A percentile compares a stretch with the other conserved stretches of the same genome.
Conservation (phyloP, 345 rosid species). For the Pugionium cornutum region DNA sequence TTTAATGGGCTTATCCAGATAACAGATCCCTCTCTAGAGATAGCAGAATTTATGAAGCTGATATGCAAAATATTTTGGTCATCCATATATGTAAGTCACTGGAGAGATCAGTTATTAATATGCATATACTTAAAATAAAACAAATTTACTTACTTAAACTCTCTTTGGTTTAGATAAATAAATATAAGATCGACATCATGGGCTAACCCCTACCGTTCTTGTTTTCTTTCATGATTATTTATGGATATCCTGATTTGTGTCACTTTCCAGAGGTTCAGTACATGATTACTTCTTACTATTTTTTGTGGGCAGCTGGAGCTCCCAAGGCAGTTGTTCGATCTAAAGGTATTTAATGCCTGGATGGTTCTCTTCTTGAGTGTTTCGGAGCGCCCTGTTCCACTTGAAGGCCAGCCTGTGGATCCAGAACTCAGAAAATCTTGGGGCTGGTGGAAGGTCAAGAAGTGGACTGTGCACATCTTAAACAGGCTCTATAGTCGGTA, state of each 20-base stretch:
- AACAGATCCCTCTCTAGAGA: conserved; percentile 72
- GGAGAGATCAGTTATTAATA: background rate
- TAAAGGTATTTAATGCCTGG: conserved; percentile 86
- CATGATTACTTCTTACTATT: conserved; percentile 19
- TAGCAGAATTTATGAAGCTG: conserved; percentile 92
- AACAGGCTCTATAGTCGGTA: conserved; percentile 92
- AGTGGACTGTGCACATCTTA: conserved; percentile 95
- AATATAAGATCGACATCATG: conserved; percentile 7
- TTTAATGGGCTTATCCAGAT: conserved; percentile 85
- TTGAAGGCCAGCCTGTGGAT: conserved; percentile 91
- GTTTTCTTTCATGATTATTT: conserved; percentile 5
- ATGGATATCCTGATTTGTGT: conserved; percentile 5
- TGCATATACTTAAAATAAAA: no score
- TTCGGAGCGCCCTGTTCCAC: conserved; percentile 91
- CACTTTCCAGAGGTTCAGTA: conserved; percentile 13
- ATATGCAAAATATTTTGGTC: conserved; percentile 99
- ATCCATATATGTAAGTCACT: conserved; percentile 80
- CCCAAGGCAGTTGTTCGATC: conserved; percentile 81
- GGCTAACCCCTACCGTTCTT: conserved; percentile 10
- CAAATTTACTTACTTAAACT: background rate
- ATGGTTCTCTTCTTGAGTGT: conserved; percentile 86
- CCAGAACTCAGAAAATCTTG: conserved; percentile 91
- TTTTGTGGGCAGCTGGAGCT: conserved; percentile 76
- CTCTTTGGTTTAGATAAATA: conserved; percentile 18
- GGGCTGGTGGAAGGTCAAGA: conserved; percentile 99